Evolutionary conservation across 1,284 basidiomycete genomes (phyloP).

Genomic region (Gastroboletus turbinatus): DNA sequence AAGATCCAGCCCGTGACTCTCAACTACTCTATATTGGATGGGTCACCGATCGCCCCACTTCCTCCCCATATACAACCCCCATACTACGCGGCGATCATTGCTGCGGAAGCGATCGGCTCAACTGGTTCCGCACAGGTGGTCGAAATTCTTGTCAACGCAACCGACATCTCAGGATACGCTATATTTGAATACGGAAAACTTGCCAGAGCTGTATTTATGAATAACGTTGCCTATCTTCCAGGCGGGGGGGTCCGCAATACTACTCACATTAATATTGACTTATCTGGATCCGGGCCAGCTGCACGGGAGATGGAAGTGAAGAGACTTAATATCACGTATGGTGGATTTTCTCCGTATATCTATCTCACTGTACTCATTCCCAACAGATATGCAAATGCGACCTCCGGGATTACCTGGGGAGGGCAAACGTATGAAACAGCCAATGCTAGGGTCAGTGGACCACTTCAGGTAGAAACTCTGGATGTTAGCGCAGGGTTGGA

Average conservation of each 20-base stretch:
- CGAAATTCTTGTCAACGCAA: slow-evolving; percentile 52
- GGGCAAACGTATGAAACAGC: slow-evolving; percentile 64
- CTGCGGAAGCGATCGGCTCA: slow-evolving; percentile 43
- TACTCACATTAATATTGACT: slow-evolving; percentile 46
- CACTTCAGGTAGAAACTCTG: slow-evolving; percentile 35
- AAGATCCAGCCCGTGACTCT: slow-evolving; percentile 58
- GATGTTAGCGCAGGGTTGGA: slow-evolving; percentile 46
- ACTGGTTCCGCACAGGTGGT: slow-evolving; percentile 42
- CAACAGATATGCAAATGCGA: slow-evolving; percentile 55
- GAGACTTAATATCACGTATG: slow-evolving; percentile 46
- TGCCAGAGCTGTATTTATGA: slow-evolving; percentile 55
- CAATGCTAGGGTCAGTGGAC: slow-evolving; percentile 47
- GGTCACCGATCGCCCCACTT: slow-evolving; percentile 47
- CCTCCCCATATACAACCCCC: slow-evolving; percentile 57
- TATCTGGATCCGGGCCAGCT: slow-evolving; percentile 25
- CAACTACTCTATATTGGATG: slow-evolving; percentile 52
- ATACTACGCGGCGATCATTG: slow-evolving; percentile 60
- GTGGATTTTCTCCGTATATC: background rate
- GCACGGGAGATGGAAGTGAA: slow-evolving; percentile 41
- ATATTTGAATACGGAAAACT: slow-evolving; percentile 51
- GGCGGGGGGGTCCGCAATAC: slow-evolving; percentile 37
- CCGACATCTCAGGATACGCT: slow-evolving; percentile 61
- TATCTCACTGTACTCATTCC: slow-evolving; percentile 1
- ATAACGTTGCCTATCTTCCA: slow-evolving; percentile 51
- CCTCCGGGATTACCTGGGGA: slow-evolving; percentile 56